A percentile compares a stretch with the other conserved stretches of the same genome.
phyloP scores from a whole-genome alignment of 2,329 filamentous ascomycete genomes.

The Sporothrix variecibatus region DNA sequence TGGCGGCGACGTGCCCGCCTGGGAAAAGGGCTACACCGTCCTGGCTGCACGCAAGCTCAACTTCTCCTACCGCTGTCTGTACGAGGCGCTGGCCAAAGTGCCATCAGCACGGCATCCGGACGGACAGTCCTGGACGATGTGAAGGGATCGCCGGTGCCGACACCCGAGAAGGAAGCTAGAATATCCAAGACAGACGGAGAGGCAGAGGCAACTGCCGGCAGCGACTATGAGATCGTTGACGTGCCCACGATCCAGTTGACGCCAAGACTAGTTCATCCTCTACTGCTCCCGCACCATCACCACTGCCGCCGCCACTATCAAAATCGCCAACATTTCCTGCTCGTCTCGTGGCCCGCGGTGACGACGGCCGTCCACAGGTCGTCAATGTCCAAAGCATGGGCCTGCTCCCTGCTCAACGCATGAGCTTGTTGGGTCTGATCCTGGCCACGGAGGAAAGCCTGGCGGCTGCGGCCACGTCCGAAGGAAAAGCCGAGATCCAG shows the following conservation, averaged over 20 bases:
- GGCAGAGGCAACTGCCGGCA: constrained; percentile 25
- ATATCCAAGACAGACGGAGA: neutral
- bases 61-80: constrained; percentile 37
- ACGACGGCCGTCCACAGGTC: constrained; percentile 32
- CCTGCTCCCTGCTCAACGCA: constrained; percentile 31
- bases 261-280: too few relatives aligned
- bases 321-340: constrained; percentile 31
- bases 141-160: constrained; percentile 23
- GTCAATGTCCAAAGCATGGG: constrained; percentile 35
- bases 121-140: constrained; percentile 36
- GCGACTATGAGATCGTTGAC: neutral
- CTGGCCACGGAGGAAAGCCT: constrained; percentile 26
- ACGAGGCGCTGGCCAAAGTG: constrained; percentile 35
- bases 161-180: neutral
- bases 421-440: constrained; percentile 32
- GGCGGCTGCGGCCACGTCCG: neutral
- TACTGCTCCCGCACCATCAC: neutral
- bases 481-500: constrained; percentile 27
- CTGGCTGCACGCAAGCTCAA: constrained; percentile 37
- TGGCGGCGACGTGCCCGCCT: constrained; percentile 23
- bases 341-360: constrained; percentile 33
- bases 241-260: neutral
- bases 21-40: constrained; percentile 34
- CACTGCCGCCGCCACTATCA: neutral
- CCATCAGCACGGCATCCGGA: constrained; percentile 32